Conservation (phyloP, 2,329 filamentous ascomycete genomes). For the Lojkania enalia region DNA sequence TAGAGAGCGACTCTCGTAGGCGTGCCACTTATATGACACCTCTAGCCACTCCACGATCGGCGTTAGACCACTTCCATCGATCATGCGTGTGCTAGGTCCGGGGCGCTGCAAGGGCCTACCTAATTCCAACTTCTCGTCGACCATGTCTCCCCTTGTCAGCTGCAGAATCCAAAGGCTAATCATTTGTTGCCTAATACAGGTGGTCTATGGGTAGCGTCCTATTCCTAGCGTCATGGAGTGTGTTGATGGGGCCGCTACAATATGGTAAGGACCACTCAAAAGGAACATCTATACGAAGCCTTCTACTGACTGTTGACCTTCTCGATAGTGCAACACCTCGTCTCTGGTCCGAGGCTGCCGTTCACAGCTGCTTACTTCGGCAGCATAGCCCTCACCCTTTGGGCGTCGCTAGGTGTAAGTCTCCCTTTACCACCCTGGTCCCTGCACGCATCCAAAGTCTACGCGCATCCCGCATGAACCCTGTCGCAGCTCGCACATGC, state of each 20-base stretch:
- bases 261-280: conserved; percentile 59
- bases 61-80: conserved; percentile 40
- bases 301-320: conserved; percentile 15
- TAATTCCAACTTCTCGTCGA: conserved; percentile 31
- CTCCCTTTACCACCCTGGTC: conserved; percentile 9
- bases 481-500: conserved; percentile 17
- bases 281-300: not conserved
- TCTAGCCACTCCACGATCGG: conserved; percentile 42
- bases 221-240: conserved; percentile 90
- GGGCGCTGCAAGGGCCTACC: conserved; percentile 41
- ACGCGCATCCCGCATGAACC: conserved; percentile 27
- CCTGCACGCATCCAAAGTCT: conserved; percentile 18
- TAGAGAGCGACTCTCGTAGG: conserved; percentile 14
- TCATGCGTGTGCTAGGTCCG: conserved; percentile 47
- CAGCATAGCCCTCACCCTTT: conserved; percentile 85
- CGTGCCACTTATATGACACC: conserved; percentile 39
- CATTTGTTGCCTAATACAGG: conserved; percentile 56
- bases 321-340: conserved; percentile 68
- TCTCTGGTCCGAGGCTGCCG: conserved; percentile 81
- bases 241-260: conserved; percentile 85
- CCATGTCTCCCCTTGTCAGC: conserved; percentile 30
- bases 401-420: conserved; percentile 6
- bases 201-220: conserved; percentile 92
- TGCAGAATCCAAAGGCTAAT: conserved; percentile 41
- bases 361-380: conserved; percentile 96